These are phyloP conservation scores for Drosera capensis DNA, from an alignment of 148 eudicot species.

Conservation along the genomic window DNA sequence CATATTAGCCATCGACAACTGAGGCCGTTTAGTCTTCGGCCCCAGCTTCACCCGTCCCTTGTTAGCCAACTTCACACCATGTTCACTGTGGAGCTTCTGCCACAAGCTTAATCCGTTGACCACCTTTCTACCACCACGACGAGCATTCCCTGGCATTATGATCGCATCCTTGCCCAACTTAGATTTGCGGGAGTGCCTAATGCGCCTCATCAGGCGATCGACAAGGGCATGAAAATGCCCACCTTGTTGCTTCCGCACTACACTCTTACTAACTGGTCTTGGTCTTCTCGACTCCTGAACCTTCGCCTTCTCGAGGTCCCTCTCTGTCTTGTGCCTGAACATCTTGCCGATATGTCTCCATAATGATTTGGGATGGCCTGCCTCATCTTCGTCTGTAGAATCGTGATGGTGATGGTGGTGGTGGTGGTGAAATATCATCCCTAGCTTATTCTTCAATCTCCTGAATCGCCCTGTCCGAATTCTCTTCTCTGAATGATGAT, in stretches of 20 bases:
- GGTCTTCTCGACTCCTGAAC: slow-evolving; percentile 15
- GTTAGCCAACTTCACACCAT: slow-evolving; percentile 18
- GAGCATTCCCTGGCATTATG: slow-evolving; percentile 6
- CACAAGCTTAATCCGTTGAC: slow-evolving; percentile 24
- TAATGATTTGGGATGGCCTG: slow-evolving; percentile 9
- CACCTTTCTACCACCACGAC: slow-evolving; percentile 8
- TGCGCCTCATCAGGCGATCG: slow-evolving; percentile 32
- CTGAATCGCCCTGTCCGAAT: slow-evolving; percentile 20
- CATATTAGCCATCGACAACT: slow-evolving; percentile 18
- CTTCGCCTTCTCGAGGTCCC: background rate
- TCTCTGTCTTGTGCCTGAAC: slow-evolving; percentile 7
- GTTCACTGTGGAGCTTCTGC: slow-evolving; percentile 17
- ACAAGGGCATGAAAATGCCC: slow-evolving; percentile 32
- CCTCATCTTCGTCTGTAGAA: slow-evolving; percentile 11
- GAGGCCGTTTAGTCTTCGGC: slow-evolving; percentile 10
- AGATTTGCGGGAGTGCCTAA: slow-evolving; percentile 25
- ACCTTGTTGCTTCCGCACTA: slow-evolving; percentile 18
- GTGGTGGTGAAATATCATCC: slow-evolving; percentile 57
- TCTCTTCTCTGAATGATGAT: slow-evolving; percentile 5
- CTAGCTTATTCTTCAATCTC: slow-evolving; percentile 40
- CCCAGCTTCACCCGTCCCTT: slow-evolving; percentile 27
- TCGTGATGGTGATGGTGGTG: slow-evolving; percentile 54
- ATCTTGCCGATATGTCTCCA: slow-evolving; percentile 21
- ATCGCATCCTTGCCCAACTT: slow-evolving; percentile 14
- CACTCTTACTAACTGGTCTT: slow-evolving; percentile 14